Percentiles rank a stretch among this genome's conserved stretches.
Conservation (phyloP, 2,329 filamentous ascomycete species). For the Aspergillus aculeatus region DNA sequence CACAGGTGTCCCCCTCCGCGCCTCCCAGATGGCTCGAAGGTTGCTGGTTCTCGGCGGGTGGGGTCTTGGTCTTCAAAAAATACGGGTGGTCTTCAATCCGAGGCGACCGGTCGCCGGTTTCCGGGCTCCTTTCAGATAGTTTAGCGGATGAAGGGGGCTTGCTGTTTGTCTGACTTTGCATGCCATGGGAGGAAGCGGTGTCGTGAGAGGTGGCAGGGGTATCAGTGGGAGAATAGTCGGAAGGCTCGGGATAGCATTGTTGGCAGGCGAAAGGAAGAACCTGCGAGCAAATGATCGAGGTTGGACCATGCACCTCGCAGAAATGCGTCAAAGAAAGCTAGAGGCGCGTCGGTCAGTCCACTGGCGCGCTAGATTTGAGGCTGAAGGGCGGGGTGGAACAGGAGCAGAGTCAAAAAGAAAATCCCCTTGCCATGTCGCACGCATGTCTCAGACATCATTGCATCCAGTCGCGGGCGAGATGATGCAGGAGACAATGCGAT, state of each 20-base stretch:
- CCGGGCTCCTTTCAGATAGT: constrained; percentile 13
- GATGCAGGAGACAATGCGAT: neutral
- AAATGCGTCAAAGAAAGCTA: constrained; percentile 63
- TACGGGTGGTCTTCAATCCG: constrained; percentile 53
- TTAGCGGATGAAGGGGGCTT: constrained; percentile 19
- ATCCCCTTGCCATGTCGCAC: constrained; percentile 10
- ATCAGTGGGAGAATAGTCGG: constrained; percentile 43
- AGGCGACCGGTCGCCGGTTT: constrained; percentile 23
- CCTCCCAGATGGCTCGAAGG: constrained; percentile 43
- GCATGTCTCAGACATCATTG: neutral
- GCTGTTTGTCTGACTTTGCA: constrained; percentile 17
- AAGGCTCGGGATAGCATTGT: constrained; percentile 48
- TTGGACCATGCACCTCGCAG: constrained; percentile 62
- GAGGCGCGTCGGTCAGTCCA: constrained; percentile 10
- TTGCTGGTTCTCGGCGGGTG: constrained; percentile 44
- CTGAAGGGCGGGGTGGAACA: constrained; percentile 6
- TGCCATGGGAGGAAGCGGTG: constrained; percentile 27
- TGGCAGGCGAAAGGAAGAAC: constrained; percentile 55
- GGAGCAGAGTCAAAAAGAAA: neutral
- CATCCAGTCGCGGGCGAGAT: neutral
- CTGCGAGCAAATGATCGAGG: constrained; percentile 62
- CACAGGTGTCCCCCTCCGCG: constrained; percentile 54
- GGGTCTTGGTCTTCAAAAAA: constrained; percentile 44
- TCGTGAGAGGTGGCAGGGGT: constrained; percentile 38
- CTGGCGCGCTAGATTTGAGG: constrained; percentile 2